Evolutionary conservation across 352 stramenopile genomes (phyloP), one percentile per base, ranked within the genome.

Genomic region (Pythium rhizo-oryzae): DNA sequence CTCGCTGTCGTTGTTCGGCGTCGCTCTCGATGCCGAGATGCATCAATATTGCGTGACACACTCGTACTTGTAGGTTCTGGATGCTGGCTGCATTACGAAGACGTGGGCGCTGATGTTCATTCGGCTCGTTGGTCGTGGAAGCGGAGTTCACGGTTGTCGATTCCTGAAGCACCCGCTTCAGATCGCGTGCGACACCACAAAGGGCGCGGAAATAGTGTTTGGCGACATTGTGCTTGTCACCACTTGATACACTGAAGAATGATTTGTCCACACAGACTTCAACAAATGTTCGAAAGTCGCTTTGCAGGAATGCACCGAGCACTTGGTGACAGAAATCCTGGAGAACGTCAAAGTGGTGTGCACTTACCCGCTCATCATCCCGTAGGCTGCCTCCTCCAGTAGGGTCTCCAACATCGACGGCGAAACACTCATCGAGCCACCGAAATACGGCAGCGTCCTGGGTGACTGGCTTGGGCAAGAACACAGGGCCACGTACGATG

Each of bases 391-490:
- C 41, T 21, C 54, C 43, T n/a, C 41, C 18, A n/a, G 1, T n/a
- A 9, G 18, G 2, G 18, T 47, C 41, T n/a, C 41, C 15, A 16
- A 65, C 51, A 3, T 89, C 76, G 0, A 90, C 64, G 11, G 74
- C 73, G 21, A 89, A 89, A 57, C 81, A 89, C 23, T 89, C 74
- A 28, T 92, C 84, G 2, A 92, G 53, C 82, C 84, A 91, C 49
- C 59, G 62, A 41, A 82, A 77, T 4, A 79, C 59, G 4, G 54
- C 50, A 1, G 72, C 61, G 46, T 81, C 65, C 0, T 53, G 21
- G 3, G 52, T 58, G 28, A 71, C 52, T 1, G 70, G 71, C n/a
- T 30, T 52, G 1, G 59, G 33, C 5, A 80, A 49, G 49, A 75
- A 77, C 21, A 62, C 18, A 2, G 33, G 54, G 18, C 33, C 67